Conservation (phyloP, 352 stramenopile genomes). For the Phytophthora sojae region DNA sequence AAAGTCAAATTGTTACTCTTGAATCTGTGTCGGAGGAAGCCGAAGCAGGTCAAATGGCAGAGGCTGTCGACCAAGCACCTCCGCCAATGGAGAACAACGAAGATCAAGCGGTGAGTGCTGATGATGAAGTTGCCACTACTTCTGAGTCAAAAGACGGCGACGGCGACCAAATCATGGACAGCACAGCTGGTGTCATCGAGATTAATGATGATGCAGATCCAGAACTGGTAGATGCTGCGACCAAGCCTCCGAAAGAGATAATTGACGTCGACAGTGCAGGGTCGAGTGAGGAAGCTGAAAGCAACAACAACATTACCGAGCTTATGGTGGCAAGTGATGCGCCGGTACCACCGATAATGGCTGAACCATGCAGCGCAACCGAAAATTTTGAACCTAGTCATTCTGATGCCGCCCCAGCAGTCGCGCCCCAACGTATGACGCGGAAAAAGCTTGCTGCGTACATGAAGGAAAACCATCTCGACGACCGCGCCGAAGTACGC, state of each 20-base stretch:
- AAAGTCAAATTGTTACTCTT: constrained; percentile 5
- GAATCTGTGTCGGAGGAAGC: background rate
- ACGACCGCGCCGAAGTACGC: constrained; percentile 43
- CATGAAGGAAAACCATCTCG: constrained; percentile 44
- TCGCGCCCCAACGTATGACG: constrained; percentile 1
- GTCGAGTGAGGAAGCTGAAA: constrained; percentile 9
- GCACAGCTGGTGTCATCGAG: background rate
- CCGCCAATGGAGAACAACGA: background rate
- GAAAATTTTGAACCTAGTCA: constrained; percentile 17
- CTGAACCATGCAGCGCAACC: background rate
- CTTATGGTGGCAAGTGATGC: background rate
- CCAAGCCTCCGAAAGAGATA: constrained; percentile 15
- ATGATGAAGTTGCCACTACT: constrained; percentile 2
- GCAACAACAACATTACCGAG: background rate
- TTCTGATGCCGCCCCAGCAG: constrained; percentile 6
- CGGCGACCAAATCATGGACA: background rate
- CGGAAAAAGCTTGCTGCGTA: constrained; percentile 36
- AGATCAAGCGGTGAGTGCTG: constrained; percentile 9
- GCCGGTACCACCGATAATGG: background rate
- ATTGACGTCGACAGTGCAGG: constrained; percentile 28
- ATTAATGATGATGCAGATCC: background rate
- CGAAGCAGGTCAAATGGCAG: background rate
- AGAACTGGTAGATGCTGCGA: background rate
- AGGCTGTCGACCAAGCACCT: background rate
- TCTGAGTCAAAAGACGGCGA: background rate